Evolutionary conservation across 306 rosid genomes (phyloP), one percentile per base, ranked within the genome.

Genomic region (Gleditsia sinensis): DNA sequence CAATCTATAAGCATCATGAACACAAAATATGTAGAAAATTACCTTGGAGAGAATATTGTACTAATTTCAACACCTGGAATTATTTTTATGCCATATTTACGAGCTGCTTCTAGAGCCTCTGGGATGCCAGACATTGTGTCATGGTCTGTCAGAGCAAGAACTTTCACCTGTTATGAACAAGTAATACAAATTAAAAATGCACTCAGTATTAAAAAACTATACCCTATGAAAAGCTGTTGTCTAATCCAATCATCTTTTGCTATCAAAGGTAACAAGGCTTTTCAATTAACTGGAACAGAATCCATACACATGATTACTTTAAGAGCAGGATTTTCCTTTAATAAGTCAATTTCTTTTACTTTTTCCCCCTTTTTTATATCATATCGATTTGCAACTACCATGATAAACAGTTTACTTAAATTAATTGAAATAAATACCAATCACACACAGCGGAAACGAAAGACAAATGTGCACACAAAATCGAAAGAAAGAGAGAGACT

Each of bases 81-180:
- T 64, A 88, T 88, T 76, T 86, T 88, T 67, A 88, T 86, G 59
- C 91, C 88, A 74, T 75, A 84, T 76, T 73, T 88, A 36, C 78
- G 56, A 53, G 93, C 91, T 43, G 87, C 86, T 78, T 88, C 93
- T 43, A 86, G 48, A 40, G 91, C 91, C 80, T 88, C 93, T 2
- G 89, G 82, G 67, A 86, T 81, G 66, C 93, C 93, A 20, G 89
- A 63, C 89, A 88, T 82, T 27, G 93, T 84, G 82, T 88, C 91
- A 82, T 88, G 91, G 83, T 94, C 98, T 88, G 93, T 88, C 82
- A 88, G 85, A 78, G 93, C 93, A 84, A 88, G 93, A 84, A 86
- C 93, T 78, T 84, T 86, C 71, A 88, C 93, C 93, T 88, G 98
- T 88, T 82, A 85, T 77, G 63, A 87, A 85, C 82, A 85, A 78